Evolutionary conservation across 768 basidiomycete species (phyloP).

Genomic region (Stropharia rugosoannulata): DNA sequence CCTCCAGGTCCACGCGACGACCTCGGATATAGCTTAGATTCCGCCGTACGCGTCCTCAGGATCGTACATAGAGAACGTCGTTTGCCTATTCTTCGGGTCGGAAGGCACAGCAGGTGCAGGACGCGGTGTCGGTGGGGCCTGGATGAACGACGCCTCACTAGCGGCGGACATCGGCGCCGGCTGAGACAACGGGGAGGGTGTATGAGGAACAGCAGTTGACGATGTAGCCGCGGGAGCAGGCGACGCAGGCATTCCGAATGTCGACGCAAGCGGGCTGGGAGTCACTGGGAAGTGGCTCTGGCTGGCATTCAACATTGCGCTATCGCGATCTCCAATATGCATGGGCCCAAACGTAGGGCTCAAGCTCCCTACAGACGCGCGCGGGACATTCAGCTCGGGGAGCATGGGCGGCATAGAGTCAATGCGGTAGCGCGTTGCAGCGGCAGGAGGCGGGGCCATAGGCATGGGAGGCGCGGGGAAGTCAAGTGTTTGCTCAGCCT

Average conservation of each 20-base stretch:
- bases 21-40: slow-evolving; percentile 36
- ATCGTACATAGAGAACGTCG: slow-evolving; percentile 61
- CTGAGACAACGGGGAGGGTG: no score
- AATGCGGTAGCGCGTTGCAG: slow-evolving; percentile 38
- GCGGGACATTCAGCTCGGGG: slow-evolving; percentile 50
- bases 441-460: slow-evolving; percentile 18
- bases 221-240: no score
- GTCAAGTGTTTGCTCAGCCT: slow-evolving; percentile 27
- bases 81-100: slow-evolving; percentile 34
- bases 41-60: slow-evolving; percentile 71
- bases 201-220: no score
- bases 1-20: neutral
- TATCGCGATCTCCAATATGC: slow-evolving; percentile 6
- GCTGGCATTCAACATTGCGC: slow-evolving; percentile 11
- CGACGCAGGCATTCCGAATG: slow-evolving; percentile 21
- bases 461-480: slow-evolving; percentile 41
- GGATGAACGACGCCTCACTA: neutral
- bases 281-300: slow-evolving; percentile 32
- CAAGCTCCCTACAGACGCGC: slow-evolving; percentile 34
- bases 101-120: slow-evolving; percentile 7
- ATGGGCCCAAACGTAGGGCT: neutral
- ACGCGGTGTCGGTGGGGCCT: slow-evolving; percentile 2
- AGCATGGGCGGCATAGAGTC: slow-evolving; percentile 51
- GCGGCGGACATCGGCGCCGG: slow-evolving; percentile 10
- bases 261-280: slow-evolving; percentile 39